Base-by-base conservation (phyloP, 495 filamentous ascomycete genomes). In the Tuber calosporum region DNA sequence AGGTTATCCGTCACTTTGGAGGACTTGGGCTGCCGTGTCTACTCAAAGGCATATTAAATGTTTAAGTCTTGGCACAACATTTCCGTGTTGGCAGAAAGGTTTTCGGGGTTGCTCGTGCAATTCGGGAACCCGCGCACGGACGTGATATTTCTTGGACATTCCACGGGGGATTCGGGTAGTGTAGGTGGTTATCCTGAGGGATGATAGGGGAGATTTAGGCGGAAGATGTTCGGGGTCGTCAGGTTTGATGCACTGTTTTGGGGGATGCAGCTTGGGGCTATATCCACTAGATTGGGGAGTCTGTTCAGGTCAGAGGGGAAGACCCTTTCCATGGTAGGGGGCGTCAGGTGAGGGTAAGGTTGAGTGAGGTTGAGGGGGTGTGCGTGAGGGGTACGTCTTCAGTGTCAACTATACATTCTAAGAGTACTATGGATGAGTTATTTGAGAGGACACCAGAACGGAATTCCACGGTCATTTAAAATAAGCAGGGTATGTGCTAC, bases 41-140 rank as follows among this genome's bases (percentile, higher is more conserved):
- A 95, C 83, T 90, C 93, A 36, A 95, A 95, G 78, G 89, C 97
- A 37, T 98, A 97, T 82, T 94, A 94, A 1, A 90, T 89, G 45
- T 98, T 97, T 83, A 92, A 92, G 80, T 93, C 92, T 6, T 89
- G 92, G 66, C 88, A 92, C 72, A 85, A 88, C 37, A 89, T 97
- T 42, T 84, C 88, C 36, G 86, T 90, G 78, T 93, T 92, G 2
- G 85, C 89, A 39, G 89, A 93, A 74, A 90, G 91, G 77, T 96
- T 97, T 78, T 93, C 91, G 74, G 82, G 81, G 71, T 97, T 94
- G 94, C 90, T 83, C 70, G 84, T 87, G 58, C 92, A 92, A 2
- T 91, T 97, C 79, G 91, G 95, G 80, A 87, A 88, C 17, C 82
- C 85, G 15, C 87, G 84, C 34, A 91, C 92, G 6, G 94, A 98